Evolutionary conservation across 768 basidiomycete genomes (phyloP).

Genomic region (Trametes cinnabarina): DNA sequence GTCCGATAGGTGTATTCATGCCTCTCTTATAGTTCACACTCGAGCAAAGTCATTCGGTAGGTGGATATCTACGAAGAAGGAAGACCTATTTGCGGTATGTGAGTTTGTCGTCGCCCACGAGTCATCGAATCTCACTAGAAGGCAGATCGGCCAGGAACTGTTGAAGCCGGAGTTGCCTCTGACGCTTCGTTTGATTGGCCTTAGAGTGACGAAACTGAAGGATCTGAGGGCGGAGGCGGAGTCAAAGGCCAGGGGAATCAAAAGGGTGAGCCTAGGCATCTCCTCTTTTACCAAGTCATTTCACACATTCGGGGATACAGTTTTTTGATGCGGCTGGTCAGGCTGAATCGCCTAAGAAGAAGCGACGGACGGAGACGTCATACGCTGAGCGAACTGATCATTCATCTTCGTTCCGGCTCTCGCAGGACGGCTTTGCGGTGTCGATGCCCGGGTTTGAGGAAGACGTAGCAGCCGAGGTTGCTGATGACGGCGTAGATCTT

Average conservation of each 20-base stretch:
- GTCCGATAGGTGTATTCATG: not conserved
- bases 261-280: constrained; percentile 71
- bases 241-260: constrained; percentile 54
- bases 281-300: too few species aligned
- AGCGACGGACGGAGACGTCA: constrained; percentile 6
- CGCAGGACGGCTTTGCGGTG: constrained; percentile 27
- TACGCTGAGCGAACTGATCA: not conserved
- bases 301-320: constrained; percentile 36
- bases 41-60: constrained; percentile 78
- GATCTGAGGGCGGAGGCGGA: constrained; percentile 59
- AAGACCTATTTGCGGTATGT: constrained; percentile 75
- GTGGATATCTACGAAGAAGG: constrained; percentile 72
- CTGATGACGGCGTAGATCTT: not conserved
- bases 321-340: constrained; percentile 51
- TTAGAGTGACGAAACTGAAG: constrained; percentile 85
- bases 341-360: constrained; percentile 22
- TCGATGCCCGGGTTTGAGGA: constrained; percentile 28
- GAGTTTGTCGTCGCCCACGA: not conserved
- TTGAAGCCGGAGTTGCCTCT: constrained; percentile 79
- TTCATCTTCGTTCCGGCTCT: not conserved
- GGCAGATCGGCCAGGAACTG: constrained; percentile 75
- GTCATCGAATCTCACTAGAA: not conserved
- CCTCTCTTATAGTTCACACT: constrained; percentile 55
- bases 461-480: constrained; percentile 6
- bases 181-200: constrained; percentile 79